A percentile compares a stretch with the other conserved stretches of the same genome.
phyloP scores from a whole-genome alignment of 1,284 basidiomycete genomes.

The Flammula alnicola region DNA sequence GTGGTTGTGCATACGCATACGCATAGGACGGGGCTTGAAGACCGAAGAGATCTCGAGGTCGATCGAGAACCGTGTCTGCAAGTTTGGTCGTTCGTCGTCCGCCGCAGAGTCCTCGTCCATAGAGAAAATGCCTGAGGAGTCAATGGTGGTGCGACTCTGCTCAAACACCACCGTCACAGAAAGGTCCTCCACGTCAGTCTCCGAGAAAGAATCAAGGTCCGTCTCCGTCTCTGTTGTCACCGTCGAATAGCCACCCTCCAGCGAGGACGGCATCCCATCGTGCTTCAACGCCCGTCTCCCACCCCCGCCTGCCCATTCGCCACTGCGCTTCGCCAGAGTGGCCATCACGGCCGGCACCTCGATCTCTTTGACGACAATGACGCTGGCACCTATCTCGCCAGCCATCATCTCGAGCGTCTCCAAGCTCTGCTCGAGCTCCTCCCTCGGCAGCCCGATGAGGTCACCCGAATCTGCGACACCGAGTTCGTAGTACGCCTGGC shows the following conservation, averaged over 20 bases:
- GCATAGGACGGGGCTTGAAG: constrained; percentile 71
- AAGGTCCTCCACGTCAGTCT: constrained; percentile 40
- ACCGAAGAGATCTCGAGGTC: constrained; percentile 72
- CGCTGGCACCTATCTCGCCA: constrained; percentile 86
- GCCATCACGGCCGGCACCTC: constrained; percentile 65
- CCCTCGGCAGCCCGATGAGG: constrained; percentile 77
- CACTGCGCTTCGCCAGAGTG: constrained; percentile 38
- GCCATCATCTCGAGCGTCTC: constrained; percentile 92
- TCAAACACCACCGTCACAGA: constrained; percentile 37
- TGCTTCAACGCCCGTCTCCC: constrained; percentile 28
- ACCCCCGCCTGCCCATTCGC: constrained; percentile 39
- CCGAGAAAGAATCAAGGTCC: too few relatives aligned
- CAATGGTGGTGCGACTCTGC: constrained; percentile 11
- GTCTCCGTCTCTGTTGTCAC: too few relatives aligned
- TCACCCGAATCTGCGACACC: constrained; percentile 88
- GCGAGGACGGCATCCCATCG: too few relatives aligned
- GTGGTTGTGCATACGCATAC: constrained; percentile 43
- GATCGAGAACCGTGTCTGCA: constrained; percentile 38
- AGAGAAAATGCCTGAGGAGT: constrained; percentile 46
- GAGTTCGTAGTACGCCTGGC: constrained; percentile 92
- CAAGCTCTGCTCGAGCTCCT: constrained; percentile 79
- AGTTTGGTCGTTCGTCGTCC: constrained; percentile 43
- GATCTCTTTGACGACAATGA: constrained; percentile 88
- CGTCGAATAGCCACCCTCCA: constrained; percentile 29
- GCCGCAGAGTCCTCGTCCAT: constrained; percentile 50